These are phyloP conservation scores for Limtongia smithiae DNA, from an alignment of 805 yeast genomes.

Conservation along the genomic window DNA sequence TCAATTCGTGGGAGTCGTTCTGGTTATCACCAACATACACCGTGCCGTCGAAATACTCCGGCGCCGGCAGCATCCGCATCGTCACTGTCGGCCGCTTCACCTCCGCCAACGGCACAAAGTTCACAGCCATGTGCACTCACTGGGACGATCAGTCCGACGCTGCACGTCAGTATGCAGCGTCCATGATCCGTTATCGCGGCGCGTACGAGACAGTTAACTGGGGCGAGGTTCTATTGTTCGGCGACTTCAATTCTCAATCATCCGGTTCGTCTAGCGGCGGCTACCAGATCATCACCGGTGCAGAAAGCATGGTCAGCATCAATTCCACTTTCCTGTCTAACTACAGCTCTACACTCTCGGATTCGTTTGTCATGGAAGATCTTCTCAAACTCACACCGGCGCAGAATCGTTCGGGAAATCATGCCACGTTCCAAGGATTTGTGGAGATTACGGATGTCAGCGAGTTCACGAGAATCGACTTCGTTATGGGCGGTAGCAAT, in stretches of 20 bases:
- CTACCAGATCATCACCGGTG: conserved; percentile 11
- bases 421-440: conserved; percentile 10
- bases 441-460: background rate
- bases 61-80: conserved; percentile 5
- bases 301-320: background rate
- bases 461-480: conserved; percentile 9
- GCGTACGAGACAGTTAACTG: conserved; percentile 6
- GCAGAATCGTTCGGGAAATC: conserved; percentile 6
- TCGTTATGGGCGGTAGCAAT: conserved; percentile 8
- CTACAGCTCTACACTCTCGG: conserved; percentile 3
- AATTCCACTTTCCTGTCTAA: conserved; percentile 4
- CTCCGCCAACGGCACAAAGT: background rate
- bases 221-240: conserved; percentile 7
- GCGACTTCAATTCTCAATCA: conserved; percentile 13
- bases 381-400: conserved; percentile 5
- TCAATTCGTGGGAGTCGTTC: background rate
- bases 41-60: conserved; percentile 7
- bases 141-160: conserved; percentile 16
- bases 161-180: conserved; percentile 9
- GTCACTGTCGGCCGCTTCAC: conserved; percentile 4
- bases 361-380: conserved; percentile 5
- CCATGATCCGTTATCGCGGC: conserved; percentile 8
- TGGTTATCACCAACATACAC: conserved; percentile 5
- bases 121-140: conserved; percentile 10
- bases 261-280: conserved; percentile 8